phyloP scores from a whole-genome alignment of 768 basidiomycete genomes.

The Jaapia argillacea region DNA sequence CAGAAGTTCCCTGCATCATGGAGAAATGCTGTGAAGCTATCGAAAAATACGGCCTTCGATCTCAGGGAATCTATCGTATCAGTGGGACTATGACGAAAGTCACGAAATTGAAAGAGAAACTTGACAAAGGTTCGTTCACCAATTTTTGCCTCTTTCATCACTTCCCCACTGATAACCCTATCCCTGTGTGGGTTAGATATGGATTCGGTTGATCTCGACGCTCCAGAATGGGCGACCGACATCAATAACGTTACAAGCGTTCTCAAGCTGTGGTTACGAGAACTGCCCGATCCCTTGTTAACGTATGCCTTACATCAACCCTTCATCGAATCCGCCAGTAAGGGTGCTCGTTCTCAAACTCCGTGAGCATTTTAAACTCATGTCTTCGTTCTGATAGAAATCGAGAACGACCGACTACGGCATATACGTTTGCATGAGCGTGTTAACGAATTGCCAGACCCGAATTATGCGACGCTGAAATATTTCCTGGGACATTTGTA shows the following conservation, averaged over 20 bases:
- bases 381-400: slow-evolving; percentile 34
- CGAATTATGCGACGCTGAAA: slow-evolving; percentile 97
- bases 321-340: slow-evolving; percentile 93
- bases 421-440: slow-evolving; percentile 96
- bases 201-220: slow-evolving; percentile 77
- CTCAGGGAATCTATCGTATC: slow-evolving; percentile 88
- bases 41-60: slow-evolving; percentile 76
- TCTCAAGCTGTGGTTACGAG: slow-evolving; percentile 92
- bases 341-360: slow-evolving; percentile 19
- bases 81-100: slow-evolving; percentile 89
- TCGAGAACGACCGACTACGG: slow-evolving; percentile 89
- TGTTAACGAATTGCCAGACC: slow-evolving; percentile 94
- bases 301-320: slow-evolving; percentile 79
- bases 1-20: slow-evolving; percentile 82
- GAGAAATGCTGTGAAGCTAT: slow-evolving; percentile 87
- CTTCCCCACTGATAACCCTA: too few species aligned
- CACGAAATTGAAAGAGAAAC: slow-evolving; percentile 63
- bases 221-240: slow-evolving; percentile 86
- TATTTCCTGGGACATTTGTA: slow-evolving; percentile 92
- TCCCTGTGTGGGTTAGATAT: slow-evolving; percentile 69
- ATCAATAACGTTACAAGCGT: slow-evolving; percentile 95
- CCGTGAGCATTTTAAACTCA: background rate
- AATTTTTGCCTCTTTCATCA: slow-evolving; percentile 3
- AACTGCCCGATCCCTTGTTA: slow-evolving; percentile 88
- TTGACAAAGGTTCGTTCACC: slow-evolving; percentile 67